Percentiles rank a stretch among this genome's conserved stretches.
Evolutionary conservation across 352 stramenopile species (phyloP).

Genomic region (Aphanomyces invadans): DNA sequence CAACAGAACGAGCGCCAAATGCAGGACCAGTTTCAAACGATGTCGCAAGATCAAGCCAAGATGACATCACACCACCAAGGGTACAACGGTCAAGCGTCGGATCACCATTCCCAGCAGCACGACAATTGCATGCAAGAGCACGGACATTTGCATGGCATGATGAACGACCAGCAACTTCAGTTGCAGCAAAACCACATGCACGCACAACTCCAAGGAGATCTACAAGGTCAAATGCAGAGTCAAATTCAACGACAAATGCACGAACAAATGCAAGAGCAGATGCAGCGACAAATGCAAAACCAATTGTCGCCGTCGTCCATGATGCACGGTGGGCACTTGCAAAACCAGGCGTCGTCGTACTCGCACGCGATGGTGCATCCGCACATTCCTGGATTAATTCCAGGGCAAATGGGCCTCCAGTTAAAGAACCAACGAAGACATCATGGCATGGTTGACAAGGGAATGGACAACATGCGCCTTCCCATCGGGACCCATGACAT

Average conservation of each 20-base stretch:
- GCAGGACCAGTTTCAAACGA: slow-evolving; percentile 1
- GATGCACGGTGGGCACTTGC: neutral
- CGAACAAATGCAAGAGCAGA: slow-evolving; percentile 17
- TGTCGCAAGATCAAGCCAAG: slow-evolving; percentile 1
- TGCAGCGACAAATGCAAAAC: slow-evolving; percentile 18
- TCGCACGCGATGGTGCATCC: slow-evolving; percentile 13
- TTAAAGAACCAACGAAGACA: slow-evolving; percentile 10
- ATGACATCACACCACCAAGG: neutral
- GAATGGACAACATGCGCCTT: slow-evolving; percentile 12
- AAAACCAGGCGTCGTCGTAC: neutral
- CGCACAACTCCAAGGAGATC: neutral
- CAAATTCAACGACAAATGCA: slow-evolving; percentile 14
- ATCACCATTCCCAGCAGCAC: neutral
- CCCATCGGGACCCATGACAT: slow-evolving; percentile 17
- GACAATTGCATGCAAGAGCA: neutral
- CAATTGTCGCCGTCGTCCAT: neutral
- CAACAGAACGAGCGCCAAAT: neutral
- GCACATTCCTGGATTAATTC: neutral
- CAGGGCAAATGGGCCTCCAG: slow-evolving; percentile 7
- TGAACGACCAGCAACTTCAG: neutral
- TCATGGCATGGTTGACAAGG: neutral
- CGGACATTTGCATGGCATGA: neutral
- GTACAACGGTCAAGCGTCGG: neutral
- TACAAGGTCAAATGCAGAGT: neutral
- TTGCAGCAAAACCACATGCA: slow-evolving; percentile 3